Evolutionary conservation across 306 rosid species (phyloP).

Genomic region (Quercus suber): DNA sequence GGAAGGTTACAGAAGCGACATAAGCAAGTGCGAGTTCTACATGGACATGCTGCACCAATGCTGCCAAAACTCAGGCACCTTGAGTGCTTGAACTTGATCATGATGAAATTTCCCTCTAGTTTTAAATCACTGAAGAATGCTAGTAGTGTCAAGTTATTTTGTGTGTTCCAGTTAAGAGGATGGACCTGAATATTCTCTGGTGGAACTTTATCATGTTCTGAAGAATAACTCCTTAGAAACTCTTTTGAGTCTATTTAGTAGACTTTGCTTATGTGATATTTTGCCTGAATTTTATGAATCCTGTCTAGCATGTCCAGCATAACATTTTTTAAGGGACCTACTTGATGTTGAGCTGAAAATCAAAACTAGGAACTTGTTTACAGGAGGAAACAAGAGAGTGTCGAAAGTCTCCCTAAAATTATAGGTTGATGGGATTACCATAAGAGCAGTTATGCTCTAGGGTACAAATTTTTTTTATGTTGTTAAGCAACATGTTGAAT

Average conservation of each 20-base stretch:
- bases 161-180: background rate
- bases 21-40: conserved; percentile 34
- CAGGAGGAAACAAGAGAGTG: too few species aligned
- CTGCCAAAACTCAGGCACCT: background rate
- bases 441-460: too few species aligned
- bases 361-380: too few species aligned
- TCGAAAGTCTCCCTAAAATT: too few species aligned
- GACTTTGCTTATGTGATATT: background rate
- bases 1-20: conserved; percentile 22
- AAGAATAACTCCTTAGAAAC: background rate
- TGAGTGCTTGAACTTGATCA: conserved; percentile 5
- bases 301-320: too few species aligned
- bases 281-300: background rate
- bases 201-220: too few species aligned
- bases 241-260: background rate
- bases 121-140: background rate
- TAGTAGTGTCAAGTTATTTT: too few species aligned
- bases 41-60: conserved; percentile 31
- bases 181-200: background rate
- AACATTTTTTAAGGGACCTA: too few species aligned
- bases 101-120: background rate
- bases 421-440: too few species aligned
- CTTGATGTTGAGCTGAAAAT: too few species aligned
- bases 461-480: too few species aligned
- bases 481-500: too few species aligned